Evolutionary conservation across 306 rosid species (phyloP).

Genomic region (Gleditsia sinensis): DNA sequence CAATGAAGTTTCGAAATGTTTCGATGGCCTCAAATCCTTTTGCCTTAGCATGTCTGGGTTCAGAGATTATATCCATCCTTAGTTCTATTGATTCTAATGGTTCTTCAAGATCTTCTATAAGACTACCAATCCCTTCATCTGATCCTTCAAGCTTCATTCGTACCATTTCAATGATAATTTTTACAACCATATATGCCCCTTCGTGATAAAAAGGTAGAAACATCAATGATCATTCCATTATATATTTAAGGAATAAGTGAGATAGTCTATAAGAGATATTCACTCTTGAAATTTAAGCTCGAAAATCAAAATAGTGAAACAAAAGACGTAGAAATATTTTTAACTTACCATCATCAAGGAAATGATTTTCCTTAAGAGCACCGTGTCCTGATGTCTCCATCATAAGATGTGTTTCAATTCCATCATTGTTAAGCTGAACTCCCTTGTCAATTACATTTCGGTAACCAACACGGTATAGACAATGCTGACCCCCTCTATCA

Average conservation of each 20-base stretch:
- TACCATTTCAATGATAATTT: conserved; percentile 86
- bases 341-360: conserved; percentile 85
- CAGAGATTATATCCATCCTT: conserved; percentile 70
- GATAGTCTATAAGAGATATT: background rate
- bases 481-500: conserved; percentile 74
- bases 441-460: conserved; percentile 89
- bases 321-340: background rate
- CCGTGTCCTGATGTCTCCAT: conserved; percentile 97
- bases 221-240: background rate
- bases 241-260: background rate
- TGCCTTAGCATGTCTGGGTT: conserved; percentile 71
- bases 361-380: conserved; percentile 85
- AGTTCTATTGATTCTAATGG: conserved; percentile 69
- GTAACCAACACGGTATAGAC: conserved; percentile 83
- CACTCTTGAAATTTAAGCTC: too few relatives aligned
- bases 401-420: conserved; percentile 81
- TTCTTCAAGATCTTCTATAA: conserved; percentile 79
- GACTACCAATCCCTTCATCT: conserved; percentile 80
- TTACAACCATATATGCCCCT: conserved; percentile 93
- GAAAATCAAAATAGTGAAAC: background rate
- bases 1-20: conserved; percentile 60
- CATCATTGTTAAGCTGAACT: conserved; percentile 63
- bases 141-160: conserved; percentile 80
- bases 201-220: background rate
- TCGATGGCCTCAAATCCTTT: conserved; percentile 67